These are phyloP conservation scores for Phaeosphaeria sp. DNA, from an alignment of 2,329 filamentous ascomycete species.

Conservation along the genomic window DNA sequence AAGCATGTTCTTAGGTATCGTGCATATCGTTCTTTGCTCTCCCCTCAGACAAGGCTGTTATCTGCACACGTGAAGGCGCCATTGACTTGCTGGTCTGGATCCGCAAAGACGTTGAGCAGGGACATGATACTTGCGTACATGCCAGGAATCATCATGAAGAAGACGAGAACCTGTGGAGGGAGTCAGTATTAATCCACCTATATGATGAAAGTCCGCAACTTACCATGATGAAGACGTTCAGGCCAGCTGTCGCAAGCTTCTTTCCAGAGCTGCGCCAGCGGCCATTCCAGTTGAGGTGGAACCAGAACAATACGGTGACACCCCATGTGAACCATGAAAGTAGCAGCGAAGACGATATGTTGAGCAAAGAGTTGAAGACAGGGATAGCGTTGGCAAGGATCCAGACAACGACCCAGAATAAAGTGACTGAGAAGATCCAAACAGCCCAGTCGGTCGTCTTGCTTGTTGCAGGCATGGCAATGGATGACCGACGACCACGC, in stretches of 20 bases:
- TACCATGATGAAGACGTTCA: conserved; percentile 30
- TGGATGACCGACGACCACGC: conserved; percentile 23
- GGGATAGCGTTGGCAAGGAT: conserved; percentile 38
- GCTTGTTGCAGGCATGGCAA: conserved; percentile 18
- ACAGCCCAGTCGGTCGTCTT: conserved; percentile 24
- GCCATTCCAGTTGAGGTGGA: conserved; percentile 36
- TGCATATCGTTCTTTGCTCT: background rate
- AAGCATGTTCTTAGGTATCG: background rate
- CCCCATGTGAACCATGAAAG: conserved; percentile 38
- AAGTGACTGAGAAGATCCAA: conserved; percentile 29
- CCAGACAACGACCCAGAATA: conserved; percentile 37
- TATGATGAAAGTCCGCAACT: background rate
- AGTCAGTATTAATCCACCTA: background rate
- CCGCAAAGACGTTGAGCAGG: conserved; percentile 29
- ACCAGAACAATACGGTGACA: conserved; percentile 38
- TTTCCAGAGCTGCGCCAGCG: conserved; percentile 26
- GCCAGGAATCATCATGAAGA: conserved; percentile 33
- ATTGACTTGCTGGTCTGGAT: conserved; percentile 29
- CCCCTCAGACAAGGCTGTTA: conserved; percentile 28
- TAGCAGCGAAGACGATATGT: conserved; percentile 31
- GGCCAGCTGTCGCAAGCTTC: conserved; percentile 25
- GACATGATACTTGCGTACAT: conserved; percentile 35
- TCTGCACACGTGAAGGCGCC: conserved; percentile 38
- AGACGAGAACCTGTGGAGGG: conserved; percentile 11
- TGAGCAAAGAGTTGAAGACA: conserved; percentile 34